Base-by-base conservation (phyloP, 1,284 basidiomycete species). In the Naganishia cerealis region DNA sequence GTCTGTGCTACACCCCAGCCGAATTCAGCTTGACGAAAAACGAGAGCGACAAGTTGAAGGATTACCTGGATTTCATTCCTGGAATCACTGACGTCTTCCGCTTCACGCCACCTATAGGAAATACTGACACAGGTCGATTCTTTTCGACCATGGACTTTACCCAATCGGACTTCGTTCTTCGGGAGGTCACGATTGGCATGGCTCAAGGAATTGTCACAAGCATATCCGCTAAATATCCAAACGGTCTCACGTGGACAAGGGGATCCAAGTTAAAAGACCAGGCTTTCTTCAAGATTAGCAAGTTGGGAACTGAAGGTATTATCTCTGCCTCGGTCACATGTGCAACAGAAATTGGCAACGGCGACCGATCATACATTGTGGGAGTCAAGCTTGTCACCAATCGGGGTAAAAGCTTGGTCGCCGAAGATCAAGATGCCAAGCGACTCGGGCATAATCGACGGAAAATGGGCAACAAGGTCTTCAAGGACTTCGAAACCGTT, bases 311-410 rank as follows among this genome's bases (percentile, higher is more conserved):
- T 8, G 43, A 46, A 18, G 43, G 43, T 8, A 46, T 46, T 7
- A 46, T 46, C 43, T 46, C 43, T 46, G 43, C 43, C 43, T 46
- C 43, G 43, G n/a, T 46, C 43, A 46, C 43, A 8, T 46, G n/a
- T 18, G 43, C 43, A 46, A 46, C 43, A 46, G 43, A 46, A 7
- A 18, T 46, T n/a, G 43, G 43, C 43, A 46, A 46, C 16, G 43
- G 43, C n/a, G 43, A 18, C 43, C 12, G 29, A 33, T 33, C 18
- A 16, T 46, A 46, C 16, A 15, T 46, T 18, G 43, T 46, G 16
- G 43, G 43, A 6, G n/a, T 46, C 9, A 46, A 46, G 43, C 43
- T 46, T 18, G 9, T 46, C 43, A 46, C 43, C 2, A 46, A 46
- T 18, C 43, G 43, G n/a, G 43, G 43, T 18, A 46, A 46, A 46